Evolutionary conservation across 2,329 filamentous ascomycete genomes (phyloP), one percentile per base, ranked within the genome.

Genomic region (Pseudogymnoascus destructans): DNA sequence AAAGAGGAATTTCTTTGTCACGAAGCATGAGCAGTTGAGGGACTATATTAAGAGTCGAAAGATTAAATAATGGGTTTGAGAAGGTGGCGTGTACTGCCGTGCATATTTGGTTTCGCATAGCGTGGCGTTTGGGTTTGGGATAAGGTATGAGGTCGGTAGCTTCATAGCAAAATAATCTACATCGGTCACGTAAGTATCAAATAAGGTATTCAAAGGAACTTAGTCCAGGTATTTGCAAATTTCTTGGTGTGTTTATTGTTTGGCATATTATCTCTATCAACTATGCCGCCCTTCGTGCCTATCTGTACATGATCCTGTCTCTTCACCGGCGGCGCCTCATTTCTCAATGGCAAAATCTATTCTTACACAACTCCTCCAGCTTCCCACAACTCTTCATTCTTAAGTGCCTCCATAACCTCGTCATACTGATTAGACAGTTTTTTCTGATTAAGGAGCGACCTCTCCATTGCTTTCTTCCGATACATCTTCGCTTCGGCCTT

Each of bases 1-100:
- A 58, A 85, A 84, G 69, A 80, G 85, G 62, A 85, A 87, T 76
- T 95, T 98, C 72, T 98, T 98, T 70, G 90, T 95, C 5, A 95
- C 82, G 60, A 86, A 90, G 68, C 82, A 93, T 66, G 91, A 97
- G 70, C 91, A 95, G 74, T 85, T 98, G 62, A 79, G 84, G 60
- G 83, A 85, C 61, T 97, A 87, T 70, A 77, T 95, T 63, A 85
- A 83, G 67, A 83, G 79, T 63, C 76, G 79, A 59, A 85, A 81
- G 69, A 77, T 75, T 66, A 73, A 68, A 60, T 67, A 66, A 61
- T 61, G 58, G 54, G 38, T 15, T n/a, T 25, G 11, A 23, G 19
- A 25, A 7, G 6, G 7, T 3, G 54, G 30, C n/a, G 21, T 56
- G 10, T 52, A 30, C 25, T 30, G 15, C 8, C 25, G 6, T 36